Evolutionary conservation across 2,329 filamentous ascomycete species (phyloP).

Genomic region (Fusarium mangiferae): DNA sequence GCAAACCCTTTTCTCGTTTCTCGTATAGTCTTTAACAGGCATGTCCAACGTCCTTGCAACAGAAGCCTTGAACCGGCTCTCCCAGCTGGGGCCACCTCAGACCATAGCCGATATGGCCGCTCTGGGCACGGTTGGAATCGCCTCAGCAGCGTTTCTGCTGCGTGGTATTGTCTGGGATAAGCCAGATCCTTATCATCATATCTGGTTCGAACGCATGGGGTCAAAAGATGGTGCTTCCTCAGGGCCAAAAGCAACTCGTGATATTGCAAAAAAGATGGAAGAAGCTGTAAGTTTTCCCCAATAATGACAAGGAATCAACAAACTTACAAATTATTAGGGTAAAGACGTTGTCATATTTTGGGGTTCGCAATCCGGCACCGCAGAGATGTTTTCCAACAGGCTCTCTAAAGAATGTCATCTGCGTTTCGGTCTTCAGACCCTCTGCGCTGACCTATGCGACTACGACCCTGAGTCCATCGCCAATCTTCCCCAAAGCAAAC

Average conservation of each 20-base stretch:
- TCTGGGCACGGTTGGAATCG: slow-evolving; percentile 37
- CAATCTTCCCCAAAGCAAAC: slow-evolving; percentile 37
- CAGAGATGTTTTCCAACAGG: slow-evolving; percentile 89
- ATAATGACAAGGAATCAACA: not conserved
- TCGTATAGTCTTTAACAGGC: not conserved
- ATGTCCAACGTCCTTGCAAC: slow-evolving; percentile 38
- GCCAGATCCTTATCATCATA: slow-evolving; percentile 59
- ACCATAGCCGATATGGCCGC: slow-evolving; percentile 41
- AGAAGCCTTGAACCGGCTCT: slow-evolving; percentile 27
- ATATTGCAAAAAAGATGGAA: slow-evolving; percentile 54
- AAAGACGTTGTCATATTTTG: slow-evolving; percentile 97
- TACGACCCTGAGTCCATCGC: slow-evolving; percentile 56
- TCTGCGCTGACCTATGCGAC: slow-evolving; percentile 70
- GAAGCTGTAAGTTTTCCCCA: slow-evolving; percentile 38
- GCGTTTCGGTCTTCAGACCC: slow-evolving; percentile 87
- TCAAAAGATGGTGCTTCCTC: slow-evolving; percentile 20
- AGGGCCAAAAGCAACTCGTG: slow-evolving; percentile 52
- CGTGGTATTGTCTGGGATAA: slow-evolving; percentile 58
- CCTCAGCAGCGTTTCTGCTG: slow-evolving; percentile 51
- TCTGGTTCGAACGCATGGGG: slow-evolving; percentile 62
- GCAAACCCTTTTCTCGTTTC: not conserved
- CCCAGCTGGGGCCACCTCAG: slow-evolving; percentile 37
- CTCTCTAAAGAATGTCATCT: slow-evolving; percentile 90
- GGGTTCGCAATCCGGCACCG: slow-evolving; percentile 94
- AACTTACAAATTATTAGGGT: not conserved